Conservation (phyloP, 2,329 filamentous ascomycete genomes). For the Aspergillus cejpii region DNA sequence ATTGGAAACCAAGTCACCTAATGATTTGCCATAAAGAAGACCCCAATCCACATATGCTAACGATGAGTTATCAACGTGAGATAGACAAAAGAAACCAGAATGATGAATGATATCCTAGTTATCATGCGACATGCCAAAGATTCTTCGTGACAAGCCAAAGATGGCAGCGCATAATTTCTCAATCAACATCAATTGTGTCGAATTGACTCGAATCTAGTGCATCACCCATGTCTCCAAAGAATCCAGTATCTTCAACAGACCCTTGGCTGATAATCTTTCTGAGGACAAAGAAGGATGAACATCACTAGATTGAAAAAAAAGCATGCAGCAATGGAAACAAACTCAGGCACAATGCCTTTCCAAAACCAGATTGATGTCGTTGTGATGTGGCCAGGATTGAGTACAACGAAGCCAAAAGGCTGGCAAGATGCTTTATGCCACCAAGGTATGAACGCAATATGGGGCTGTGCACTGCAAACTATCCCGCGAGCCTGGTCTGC, state of each 20-base stretch:
- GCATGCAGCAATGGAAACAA: no score
- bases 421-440: neutral
- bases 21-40: neutral
- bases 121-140: neutral
- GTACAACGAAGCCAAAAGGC: neutral
- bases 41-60: neutral
- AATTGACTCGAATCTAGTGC: constrained; percentile 1
- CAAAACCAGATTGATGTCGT: neutral
- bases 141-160: neutral
- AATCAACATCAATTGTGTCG: neutral
- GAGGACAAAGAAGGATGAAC: neutral
- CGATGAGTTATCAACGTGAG: neutral
- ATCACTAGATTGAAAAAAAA: neutral
- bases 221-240: neutral
- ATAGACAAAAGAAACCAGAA: constrained; percentile 5
- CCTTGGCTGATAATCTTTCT: neutral
- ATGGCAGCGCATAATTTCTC: neutral
- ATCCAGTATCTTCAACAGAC: neutral
- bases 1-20: neutral
- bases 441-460: neutral
- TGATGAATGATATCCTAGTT: neutral
- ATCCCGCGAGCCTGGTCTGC: neutral
- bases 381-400: neutral
- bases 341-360: neutral
- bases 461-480: neutral